phyloP scores from a whole-genome alignment of 2,329 filamentous ascomycete species.

The Diaporthe nobilis region DNA sequence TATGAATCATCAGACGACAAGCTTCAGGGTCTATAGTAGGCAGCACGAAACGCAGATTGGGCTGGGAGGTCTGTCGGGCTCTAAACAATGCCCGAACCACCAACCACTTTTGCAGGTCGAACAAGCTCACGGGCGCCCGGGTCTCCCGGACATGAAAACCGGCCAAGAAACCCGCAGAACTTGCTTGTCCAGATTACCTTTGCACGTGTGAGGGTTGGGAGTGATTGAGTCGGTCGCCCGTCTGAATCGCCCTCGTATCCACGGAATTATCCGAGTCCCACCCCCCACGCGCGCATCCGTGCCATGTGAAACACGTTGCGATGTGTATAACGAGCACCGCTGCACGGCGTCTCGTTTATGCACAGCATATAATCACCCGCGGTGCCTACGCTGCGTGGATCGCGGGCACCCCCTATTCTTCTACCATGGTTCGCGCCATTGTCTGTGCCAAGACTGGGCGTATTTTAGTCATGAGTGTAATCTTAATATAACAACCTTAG shows the following conservation, averaged over 20 bases:
- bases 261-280: constrained; percentile 17
- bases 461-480: neutral
- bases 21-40: neutral
- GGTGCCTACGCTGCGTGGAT: neutral
- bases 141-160: constrained; percentile 5
- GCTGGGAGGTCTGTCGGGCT: constrained; percentile 2
- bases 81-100: constrained; percentile 9
- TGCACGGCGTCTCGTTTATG: constrained; percentile 13
- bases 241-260: constrained; percentile 25
- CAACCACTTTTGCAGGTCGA: neutral
- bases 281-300: constrained; percentile 3
- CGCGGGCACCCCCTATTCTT: neutral
- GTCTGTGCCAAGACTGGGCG: neutral
- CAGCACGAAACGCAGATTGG: neutral
- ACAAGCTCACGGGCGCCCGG: neutral
- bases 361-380: neutral
- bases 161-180: neutral
- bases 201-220: neutral
- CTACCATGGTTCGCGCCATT: neutral
- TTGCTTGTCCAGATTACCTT: neutral
- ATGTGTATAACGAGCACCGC: neutral
- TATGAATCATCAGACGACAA: constrained; percentile 29
- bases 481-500: neutral
- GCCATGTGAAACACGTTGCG: constrained; percentile 4
- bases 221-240: constrained; percentile 1